Percentiles rank a stretch among this genome's conserved stretches.
phyloP scores from a whole-genome alignment of 257 asterid species.

The Przewalskia tangutica region DNA sequence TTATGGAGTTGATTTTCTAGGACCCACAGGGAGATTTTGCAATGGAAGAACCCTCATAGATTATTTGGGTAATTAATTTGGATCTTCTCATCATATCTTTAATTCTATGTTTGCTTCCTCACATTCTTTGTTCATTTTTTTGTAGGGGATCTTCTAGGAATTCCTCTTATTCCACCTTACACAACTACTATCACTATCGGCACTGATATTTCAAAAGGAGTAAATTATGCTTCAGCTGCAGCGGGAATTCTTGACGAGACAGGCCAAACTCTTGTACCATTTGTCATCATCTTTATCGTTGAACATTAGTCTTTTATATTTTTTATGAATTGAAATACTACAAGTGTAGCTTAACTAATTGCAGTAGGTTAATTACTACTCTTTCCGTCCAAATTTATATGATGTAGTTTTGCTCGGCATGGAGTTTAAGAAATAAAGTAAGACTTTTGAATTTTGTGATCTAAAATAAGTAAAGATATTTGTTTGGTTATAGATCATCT shows the following conservation, averaged over 20 bases:
- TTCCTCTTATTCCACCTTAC: constrained; percentile 45
- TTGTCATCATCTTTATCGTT: background rate
- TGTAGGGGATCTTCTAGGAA: constrained; percentile 39
- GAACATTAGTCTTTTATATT: background rate
- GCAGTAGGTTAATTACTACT: background rate
- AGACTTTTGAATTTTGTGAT: too few relatives aligned
- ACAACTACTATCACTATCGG: constrained; percentile 22
- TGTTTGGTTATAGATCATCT: too few relatives aligned
- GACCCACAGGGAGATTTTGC: constrained; percentile 71
- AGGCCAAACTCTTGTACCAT: constrained; percentile 43
- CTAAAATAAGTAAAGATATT: too few relatives aligned
- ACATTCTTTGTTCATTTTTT: background rate
- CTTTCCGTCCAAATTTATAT: too few relatives aligned
- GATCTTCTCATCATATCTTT: too few relatives aligned
- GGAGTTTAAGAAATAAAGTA: too few relatives aligned
- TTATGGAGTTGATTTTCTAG: constrained; percentile 57
- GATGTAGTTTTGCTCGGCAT: too few relatives aligned
- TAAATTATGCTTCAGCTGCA: constrained; percentile 75
- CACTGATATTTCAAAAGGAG: constrained; percentile 34
- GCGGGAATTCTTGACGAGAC: constrained; percentile 73
- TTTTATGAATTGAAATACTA: background rate
- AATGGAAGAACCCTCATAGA: constrained; percentile 59
- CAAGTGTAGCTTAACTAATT: background rate
- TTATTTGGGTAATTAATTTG: constrained; percentile 34
- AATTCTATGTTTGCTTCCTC: too few relatives aligned